A percentile compares a stretch with the other conserved stretches of the same genome.
These are phyloP conservation scores for Arthrobotrys megalospora DNA, from an alignment of 2,329 filamentous ascomycete genomes.

Conservation along the genomic window DNA sequence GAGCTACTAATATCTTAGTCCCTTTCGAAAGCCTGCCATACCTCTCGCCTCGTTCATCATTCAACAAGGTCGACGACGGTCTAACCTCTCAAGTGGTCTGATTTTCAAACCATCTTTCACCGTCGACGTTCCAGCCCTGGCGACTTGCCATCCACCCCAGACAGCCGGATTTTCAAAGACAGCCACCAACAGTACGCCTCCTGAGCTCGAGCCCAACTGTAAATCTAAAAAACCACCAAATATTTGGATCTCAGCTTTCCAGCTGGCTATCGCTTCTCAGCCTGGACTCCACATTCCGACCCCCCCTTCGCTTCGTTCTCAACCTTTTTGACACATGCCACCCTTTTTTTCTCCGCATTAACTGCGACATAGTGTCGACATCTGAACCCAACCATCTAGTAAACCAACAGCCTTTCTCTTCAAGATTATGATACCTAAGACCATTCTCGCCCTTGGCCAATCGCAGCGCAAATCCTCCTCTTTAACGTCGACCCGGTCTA, in stretches of 20 bases:
- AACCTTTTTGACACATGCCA: conserved; percentile 48
- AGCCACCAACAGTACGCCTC: conserved; percentile 19
- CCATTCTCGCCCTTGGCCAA: conserved; percentile 25
- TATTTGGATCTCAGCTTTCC: conserved; percentile 5
- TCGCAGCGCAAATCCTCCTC: conserved; percentile 26
- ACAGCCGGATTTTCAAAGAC: conserved; percentile 9
- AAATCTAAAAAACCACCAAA: conserved; percentile 13
- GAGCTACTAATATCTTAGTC: not conserved
- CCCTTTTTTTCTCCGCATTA: conserved; percentile 28
- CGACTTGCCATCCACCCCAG: conserved; percentile 31
- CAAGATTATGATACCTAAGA: not conserved
- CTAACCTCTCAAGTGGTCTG: conserved; percentile 22
- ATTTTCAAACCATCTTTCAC: conserved; percentile 2
- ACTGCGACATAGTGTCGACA: conserved; percentile 36
- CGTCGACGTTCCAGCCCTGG: not conserved
- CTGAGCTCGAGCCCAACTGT: not conserved
- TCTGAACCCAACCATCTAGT: not conserved
- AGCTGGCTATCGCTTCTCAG: conserved; percentile 8
- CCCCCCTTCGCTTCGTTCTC: conserved; percentile 14
- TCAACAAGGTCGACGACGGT: not conserved
- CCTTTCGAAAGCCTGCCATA: not conserved
- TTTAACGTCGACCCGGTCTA: conserved; percentile 19
- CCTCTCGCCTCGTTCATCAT: conserved; percentile 12
- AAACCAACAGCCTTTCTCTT: conserved; percentile 13
- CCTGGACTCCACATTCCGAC: conserved; percentile 18